Conservation (phyloP, 148 eudicot species). For the Rhododendron ovatum region DNA sequence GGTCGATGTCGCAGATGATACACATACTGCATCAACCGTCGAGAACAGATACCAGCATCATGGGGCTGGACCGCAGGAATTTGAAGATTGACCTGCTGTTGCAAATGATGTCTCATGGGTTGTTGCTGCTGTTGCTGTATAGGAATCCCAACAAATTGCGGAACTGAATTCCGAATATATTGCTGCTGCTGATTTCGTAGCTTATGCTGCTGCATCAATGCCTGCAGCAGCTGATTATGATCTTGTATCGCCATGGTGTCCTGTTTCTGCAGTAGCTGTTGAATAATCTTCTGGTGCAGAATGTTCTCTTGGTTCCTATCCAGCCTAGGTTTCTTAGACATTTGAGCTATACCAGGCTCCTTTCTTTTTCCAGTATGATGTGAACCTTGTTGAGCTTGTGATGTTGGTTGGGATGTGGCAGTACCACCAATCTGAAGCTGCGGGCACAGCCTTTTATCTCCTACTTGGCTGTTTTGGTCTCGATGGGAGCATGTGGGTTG, state of each 20-base stretch:
- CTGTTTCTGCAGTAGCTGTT: constrained; percentile 14
- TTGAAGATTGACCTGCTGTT: constrained; percentile 1
- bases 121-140: constrained; percentile 20
- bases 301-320: constrained; percentile 16
- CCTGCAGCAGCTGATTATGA: constrained; percentile 14
- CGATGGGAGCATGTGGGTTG: constrained; percentile 8
- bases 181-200: constrained; percentile 12
- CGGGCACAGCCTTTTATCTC: constrained; percentile 9
- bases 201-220: constrained; percentile 17
- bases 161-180: constrained; percentile 4
- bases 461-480: constrained; percentile 10
- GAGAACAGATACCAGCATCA: constrained; percentile 20
- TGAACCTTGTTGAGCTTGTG: constrained; percentile 18
- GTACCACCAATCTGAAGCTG: constrained; percentile 3
- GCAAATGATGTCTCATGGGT: constrained; percentile 5
- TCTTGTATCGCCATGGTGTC: constrained; percentile 10
- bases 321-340: constrained; percentile 27
- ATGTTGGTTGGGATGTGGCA: constrained; percentile 10
- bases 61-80: constrained; percentile 1
- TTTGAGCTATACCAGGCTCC: constrained; percentile 11
- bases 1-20: constrained; percentile 33
- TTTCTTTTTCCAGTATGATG: constrained; percentile 13
- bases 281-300: constrained; percentile 15
- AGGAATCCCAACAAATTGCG: constrained; percentile 11
- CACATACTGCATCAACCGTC: constrained; percentile 24